A percentile compares a stretch with the other conserved stretches of the same genome.
phyloP scores from a whole-genome alignment of 495 filamentous ascomycete genomes.

The Parmelia sp. region DNA sequence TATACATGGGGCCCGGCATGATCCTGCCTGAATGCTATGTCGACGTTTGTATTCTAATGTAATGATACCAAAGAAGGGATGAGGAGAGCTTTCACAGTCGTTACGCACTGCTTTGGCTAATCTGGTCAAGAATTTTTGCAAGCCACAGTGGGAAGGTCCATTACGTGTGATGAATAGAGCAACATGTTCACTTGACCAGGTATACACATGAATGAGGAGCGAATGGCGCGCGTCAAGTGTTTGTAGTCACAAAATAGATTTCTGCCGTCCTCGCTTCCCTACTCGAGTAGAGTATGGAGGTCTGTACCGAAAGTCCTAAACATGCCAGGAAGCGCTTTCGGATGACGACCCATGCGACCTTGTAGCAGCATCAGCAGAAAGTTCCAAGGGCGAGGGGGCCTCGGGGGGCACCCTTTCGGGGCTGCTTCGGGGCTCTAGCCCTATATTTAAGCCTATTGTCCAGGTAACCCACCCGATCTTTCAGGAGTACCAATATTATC shows the following conservation, averaged over 20 bases:
- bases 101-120: background rate
- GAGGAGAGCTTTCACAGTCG: background rate
- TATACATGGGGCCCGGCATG: background rate
- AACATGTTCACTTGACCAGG: too few species aligned
- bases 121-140: background rate
- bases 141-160: background rate
- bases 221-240: background rate
- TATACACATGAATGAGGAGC: background rate
- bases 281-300: too few species aligned
- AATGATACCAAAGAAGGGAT: constrained; percentile 4
- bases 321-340: too few species aligned
- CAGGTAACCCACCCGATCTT: too few species aligned
- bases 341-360: too few species aligned
- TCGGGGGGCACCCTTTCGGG: too few species aligned
- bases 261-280: background rate
- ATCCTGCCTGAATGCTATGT: constrained; percentile 1
- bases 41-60: constrained; percentile 12
- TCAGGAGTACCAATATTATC: too few species aligned
- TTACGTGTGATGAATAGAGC: background rate
- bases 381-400: too few species aligned
- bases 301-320: too few species aligned
- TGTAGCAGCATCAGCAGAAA: too few species aligned
- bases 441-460: too few species aligned
- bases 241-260: background rate
- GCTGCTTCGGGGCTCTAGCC: too few species aligned